Conservation (phyloP, 2,329 filamentous ascomycete genomes). For the Dactylellina leptospora region DNA sequence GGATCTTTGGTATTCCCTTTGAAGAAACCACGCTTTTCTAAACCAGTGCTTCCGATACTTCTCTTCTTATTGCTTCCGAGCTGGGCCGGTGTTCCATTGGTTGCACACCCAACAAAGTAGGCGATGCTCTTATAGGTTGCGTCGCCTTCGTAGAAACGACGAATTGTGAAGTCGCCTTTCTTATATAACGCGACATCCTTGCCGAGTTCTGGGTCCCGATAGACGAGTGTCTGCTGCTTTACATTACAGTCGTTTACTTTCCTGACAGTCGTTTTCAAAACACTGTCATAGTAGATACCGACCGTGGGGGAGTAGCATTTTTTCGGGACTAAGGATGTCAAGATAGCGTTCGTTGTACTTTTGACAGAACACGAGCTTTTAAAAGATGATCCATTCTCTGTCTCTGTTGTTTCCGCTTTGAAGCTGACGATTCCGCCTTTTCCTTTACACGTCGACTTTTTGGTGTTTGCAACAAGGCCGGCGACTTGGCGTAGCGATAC, state of each 20-base stretch:
- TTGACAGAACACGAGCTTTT: slow-evolving; percentile 37
- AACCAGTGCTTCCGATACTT: not conserved
- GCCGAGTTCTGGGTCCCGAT: slow-evolving; percentile 27
- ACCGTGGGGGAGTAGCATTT: slow-evolving; percentile 17
- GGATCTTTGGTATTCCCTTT: slow-evolving; percentile 42
- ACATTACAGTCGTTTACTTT: slow-evolving; percentile 26
- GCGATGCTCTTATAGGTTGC: slow-evolving; percentile 26
- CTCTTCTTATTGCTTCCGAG: slow-evolving; percentile 22
- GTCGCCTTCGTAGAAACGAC: slow-evolving; percentile 34
- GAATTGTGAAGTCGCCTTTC: slow-evolving; percentile 38
- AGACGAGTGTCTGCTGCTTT: slow-evolving; percentile 22
- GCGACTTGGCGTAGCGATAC: slow-evolving; percentile 30
- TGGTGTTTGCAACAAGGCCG: slow-evolving; percentile 17
- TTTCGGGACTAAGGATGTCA: slow-evolving; percentile 12
- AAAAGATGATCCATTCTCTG: slow-evolving; percentile 21
- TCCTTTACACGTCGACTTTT: slow-evolving; percentile 35
- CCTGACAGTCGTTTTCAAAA: slow-evolving; percentile 19
- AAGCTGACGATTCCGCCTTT: slow-evolving; percentile 40
- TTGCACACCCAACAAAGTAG: slow-evolving; percentile 34
- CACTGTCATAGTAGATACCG: slow-evolving; percentile 21
- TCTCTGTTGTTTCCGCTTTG: slow-evolving; percentile 35
- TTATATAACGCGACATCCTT: slow-evolving; percentile 29
- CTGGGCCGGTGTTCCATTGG: slow-evolving; percentile 15
- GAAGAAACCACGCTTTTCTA: slow-evolving; percentile 27
- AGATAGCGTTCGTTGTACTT: slow-evolving; percentile 21